These are phyloP conservation scores for Gossypium davidsonii DNA, from an alignment of 441 rosid species.

Conservation along the genomic window DNA sequence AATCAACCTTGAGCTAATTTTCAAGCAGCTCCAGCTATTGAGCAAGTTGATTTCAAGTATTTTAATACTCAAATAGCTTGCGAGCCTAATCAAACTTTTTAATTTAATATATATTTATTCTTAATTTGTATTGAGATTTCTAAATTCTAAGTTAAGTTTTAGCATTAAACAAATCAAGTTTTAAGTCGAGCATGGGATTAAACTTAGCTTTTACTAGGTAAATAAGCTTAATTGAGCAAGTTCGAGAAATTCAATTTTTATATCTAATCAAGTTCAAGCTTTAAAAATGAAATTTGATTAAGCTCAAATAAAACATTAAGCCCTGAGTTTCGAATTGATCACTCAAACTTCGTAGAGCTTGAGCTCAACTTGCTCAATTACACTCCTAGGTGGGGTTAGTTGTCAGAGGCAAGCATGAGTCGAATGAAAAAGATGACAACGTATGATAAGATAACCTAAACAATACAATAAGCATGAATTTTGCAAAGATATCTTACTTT, in stretches of 20 bases:
- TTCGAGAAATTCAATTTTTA: not conserved
- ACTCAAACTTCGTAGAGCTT: not conserved
- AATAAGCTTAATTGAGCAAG: not conserved
- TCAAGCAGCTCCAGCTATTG: not conserved
- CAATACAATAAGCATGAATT: not conserved
- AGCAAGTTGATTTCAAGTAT: not conserved
- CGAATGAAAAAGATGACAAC: not conserved
- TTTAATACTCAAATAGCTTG: not conserved
- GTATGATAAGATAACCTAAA: not conserved
- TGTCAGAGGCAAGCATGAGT: not conserved
- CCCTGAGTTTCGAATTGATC: not conserved
- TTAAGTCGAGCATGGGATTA: not conserved
- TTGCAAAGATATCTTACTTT: constrained; percentile 46
- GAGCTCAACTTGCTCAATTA: not conserved
- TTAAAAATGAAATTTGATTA: not conserved
- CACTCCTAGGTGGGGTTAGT: not conserved
- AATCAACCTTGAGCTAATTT: not conserved
- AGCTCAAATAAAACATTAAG: not conserved
- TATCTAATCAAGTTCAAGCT: not conserved
- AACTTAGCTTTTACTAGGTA: not conserved
- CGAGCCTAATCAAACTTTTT: not conserved
- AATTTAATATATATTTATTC: not conserved
- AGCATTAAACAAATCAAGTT: not conserved
- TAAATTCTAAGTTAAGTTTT: not conserved
- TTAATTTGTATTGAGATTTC: not conserved